phyloP scores from a whole-genome alignment of 345 rosid genomes.

The Populus ilicifolia region DNA sequence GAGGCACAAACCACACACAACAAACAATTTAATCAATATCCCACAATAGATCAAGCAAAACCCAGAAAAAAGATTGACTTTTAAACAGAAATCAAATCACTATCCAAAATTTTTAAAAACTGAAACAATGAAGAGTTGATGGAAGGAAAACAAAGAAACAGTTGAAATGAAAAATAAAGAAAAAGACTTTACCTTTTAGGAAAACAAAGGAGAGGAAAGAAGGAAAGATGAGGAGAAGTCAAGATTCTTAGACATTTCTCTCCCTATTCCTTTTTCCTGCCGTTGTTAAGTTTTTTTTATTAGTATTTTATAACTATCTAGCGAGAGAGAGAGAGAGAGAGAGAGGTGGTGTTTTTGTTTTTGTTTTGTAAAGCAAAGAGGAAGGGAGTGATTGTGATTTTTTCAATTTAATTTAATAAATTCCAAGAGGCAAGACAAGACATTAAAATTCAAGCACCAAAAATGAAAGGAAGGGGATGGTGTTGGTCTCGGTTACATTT shows the following conservation, averaged over 20 bases:
- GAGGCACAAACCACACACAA: not conserved
- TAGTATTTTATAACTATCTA: not conserved
- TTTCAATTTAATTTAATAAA: not conserved
- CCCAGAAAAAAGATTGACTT: slow-evolving; percentile 6
- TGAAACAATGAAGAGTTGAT: not conserved
- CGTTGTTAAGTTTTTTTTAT: not conserved
- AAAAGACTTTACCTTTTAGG: slow-evolving; percentile 26
- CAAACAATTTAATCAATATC: not conserved
- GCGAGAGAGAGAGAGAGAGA: not conserved
- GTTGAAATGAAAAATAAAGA: not conserved
- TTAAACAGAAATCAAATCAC: not conserved
- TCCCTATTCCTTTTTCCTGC: not conserved
- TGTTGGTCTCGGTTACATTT: not conserved
- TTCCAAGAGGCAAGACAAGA: not conserved
- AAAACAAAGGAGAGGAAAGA: slow-evolving; percentile 6
- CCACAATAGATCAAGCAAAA: slow-evolving; percentile 17
- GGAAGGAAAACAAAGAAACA: not conserved
- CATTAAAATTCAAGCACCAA: no score
- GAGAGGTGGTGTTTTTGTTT: not conserved
- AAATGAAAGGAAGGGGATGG: not conserved
- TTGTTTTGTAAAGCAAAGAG: not conserved
- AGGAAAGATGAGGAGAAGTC: slow-evolving; percentile 10
- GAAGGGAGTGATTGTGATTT: not conserved
- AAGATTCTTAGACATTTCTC: slow-evolving; percentile 17
- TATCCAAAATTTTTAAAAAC: not conserved